Percentiles rank a stretch among this genome's conserved stretches.
Evolutionary conservation across 1,284 basidiomycete genomes (phyloP).

Genomic region (Tremellales sp.): DNA sequence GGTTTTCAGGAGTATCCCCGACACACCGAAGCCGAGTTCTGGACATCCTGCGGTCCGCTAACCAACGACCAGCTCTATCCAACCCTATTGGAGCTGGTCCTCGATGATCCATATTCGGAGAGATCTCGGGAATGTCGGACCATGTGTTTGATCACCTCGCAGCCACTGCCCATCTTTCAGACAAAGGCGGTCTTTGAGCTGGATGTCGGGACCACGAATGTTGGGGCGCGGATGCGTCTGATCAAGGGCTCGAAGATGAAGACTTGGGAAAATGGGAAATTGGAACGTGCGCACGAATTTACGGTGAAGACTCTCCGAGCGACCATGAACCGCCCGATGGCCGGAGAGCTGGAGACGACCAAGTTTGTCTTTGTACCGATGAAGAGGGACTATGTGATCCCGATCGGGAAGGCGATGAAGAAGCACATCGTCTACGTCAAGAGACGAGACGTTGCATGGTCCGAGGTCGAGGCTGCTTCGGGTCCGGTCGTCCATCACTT

Average conservation of each 20-base stretch:
- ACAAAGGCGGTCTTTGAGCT: neutral
- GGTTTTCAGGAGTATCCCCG: conserved; percentile 11
- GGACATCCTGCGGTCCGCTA: conserved; percentile 15
- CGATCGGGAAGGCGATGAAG: conserved; percentile 1
- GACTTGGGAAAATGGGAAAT: conserved; percentile 14
- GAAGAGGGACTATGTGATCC: neutral
- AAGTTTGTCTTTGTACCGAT: conserved; percentile 34
- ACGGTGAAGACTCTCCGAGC: conserved; percentile 30
- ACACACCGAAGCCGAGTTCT: conserved; percentile 16
- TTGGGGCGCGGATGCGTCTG: conserved; percentile 10
- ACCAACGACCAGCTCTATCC: conserved; percentile 8
- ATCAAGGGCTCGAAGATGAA: conserved; percentile 19
- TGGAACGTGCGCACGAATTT: conserved; percentile 20
- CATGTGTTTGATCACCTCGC: conserved; percentile 20
- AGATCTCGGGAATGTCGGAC: conserved; percentile 13
- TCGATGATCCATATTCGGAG: conserved; percentile 2
- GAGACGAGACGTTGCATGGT: conserved; percentile 32
- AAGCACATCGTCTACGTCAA: neutral
- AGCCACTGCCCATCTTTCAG: conserved; percentile 15
- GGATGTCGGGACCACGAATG: neutral
- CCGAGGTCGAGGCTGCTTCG: conserved; percentile 21
- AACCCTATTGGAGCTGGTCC: conserved; percentile 12
- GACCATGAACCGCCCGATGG: conserved; percentile 24
- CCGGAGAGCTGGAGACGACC: conserved; percentile 10
- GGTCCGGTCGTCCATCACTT: conserved; percentile 13